Evolutionary conservation across 805 yeast species (phyloP), one percentile per base, ranked within the genome.

Genomic region (Torulaspora maleeae): DNA sequence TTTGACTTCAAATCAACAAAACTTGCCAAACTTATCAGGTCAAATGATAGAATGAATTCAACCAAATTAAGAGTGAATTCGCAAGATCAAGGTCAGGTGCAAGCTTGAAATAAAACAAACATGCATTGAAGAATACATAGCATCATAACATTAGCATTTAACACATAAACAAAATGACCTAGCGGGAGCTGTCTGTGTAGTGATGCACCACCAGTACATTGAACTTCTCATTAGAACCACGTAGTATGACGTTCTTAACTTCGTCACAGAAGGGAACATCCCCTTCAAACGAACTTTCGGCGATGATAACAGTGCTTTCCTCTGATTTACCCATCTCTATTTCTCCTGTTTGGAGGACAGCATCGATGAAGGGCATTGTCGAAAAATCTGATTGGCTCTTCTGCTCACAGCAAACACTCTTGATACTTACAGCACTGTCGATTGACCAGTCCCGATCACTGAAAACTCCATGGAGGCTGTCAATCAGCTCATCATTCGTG

Each of bases 1-100:
- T 84, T 80, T 59, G 64, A 67, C 24, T 84, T 84, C 55, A 58
- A 66, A 16, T 64, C 71, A 12, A 83, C 90, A 0, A 69, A 71
- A 50, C 65, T 83, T 41, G 81, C 83, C 1, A 66, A 72, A 43
- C 64, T 77, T 61, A 82, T 84, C 47, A 70, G 60, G 45, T 57
- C 68, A 0, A 72, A 72, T 52, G 72, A 70, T 45, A 70, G 67
- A 35, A 43, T 61, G 8, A 64, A 61, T 42, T 61, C 63, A 3
- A 53, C 65, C 1, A 61, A 55, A 35, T 43, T 64, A 37, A 52
- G 65, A 36, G 55, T 57, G 2, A 45, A 55, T 7, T 60, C 63
- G 3, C 59, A 53, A 16, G 59, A 55, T 17, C 45, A 41, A 13
- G 13, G 19, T 9, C 33, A 45, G 8, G n/a, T 32, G 13, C 16